A percentile compares a stretch with the other conserved stretches of the same genome.
phyloP scores from a whole-genome alignment of 73 alveolate genomes.

The Symbiodinium natans region DNA sequence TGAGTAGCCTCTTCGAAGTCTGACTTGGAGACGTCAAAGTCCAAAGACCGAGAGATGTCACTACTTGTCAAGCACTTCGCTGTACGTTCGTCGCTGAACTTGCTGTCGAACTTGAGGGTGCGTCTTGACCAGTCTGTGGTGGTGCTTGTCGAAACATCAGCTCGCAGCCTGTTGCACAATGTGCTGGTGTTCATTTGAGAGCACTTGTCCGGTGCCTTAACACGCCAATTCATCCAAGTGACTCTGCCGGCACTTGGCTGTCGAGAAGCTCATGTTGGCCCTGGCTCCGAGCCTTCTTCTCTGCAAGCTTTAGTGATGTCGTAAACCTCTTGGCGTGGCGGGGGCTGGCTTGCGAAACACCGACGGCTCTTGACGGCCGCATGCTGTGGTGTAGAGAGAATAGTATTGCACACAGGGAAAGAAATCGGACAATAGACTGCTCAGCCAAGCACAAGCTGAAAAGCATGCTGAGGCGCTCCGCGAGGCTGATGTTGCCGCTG shows the following conservation, averaged over 20 bases:
- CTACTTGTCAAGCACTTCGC: not conserved
- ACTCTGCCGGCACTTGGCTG: constrained; percentile 40
- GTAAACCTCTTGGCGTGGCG: constrained; percentile 15
- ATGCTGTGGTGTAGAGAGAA: no score
- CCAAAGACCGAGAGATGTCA: not conserved
- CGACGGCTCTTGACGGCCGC: no score
- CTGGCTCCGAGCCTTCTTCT: constrained; percentile 73
- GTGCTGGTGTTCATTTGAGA: no score
- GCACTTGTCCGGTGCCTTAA: no score
- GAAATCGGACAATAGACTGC: no score
- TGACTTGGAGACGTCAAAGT: not conserved
- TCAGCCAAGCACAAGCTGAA: not conserved
- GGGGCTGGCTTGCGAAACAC: not conserved
- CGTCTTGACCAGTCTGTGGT: constrained; percentile 80
- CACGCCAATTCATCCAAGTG: not conserved
- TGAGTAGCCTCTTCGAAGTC: not conserved
- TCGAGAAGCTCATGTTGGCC: constrained; percentile 58
- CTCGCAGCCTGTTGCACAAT: not conserved
- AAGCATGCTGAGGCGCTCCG: not conserved
- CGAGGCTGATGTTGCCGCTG: constrained; percentile 51
- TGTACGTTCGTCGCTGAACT: not conserved
- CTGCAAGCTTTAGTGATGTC: constrained; percentile 49
- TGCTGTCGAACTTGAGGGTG: constrained; percentile 86
- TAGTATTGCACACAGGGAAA: no score
- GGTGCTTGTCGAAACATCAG: not conserved